These are phyloP conservation scores for Backusella liffmaniae DNA, from an alignment of 192 early-diverging fungal species.

Conservation along the genomic window DNA sequence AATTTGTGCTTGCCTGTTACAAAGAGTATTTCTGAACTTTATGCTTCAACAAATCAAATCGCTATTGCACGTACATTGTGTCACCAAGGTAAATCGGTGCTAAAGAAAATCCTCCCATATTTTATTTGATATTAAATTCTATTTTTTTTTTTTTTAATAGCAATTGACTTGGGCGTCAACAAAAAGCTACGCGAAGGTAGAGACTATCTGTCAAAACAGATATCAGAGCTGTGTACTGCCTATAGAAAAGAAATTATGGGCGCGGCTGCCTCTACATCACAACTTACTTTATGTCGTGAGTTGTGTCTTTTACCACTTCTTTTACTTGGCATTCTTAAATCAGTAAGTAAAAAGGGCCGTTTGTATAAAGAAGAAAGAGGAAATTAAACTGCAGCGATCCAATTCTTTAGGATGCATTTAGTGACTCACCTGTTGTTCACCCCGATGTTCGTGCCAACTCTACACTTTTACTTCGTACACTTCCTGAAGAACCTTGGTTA, in stretches of 20 bases:
- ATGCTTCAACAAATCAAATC: constrained; percentile 52
- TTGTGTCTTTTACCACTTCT: constrained; percentile 74
- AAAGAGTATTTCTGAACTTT: constrained; percentile 52
- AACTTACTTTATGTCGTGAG: constrained; percentile 71
- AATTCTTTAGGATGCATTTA: constrained; percentile 13
- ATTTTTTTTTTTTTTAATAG: constrained; percentile 36
- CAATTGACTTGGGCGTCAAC: constrained; percentile 70
- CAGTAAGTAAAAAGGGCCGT: constrained; percentile 39
- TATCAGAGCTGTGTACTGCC: constrained; percentile 66
- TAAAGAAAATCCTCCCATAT: too few species aligned
- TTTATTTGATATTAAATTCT: neutral
- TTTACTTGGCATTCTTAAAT: constrained; percentile 69
- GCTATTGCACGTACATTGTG: constrained; percentile 53
- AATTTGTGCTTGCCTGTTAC: constrained; percentile 64
- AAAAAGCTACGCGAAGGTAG: constrained; percentile 81
- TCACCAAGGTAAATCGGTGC: constrained; percentile 21
- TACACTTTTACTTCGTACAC: constrained; percentile 62
- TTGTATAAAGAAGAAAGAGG: neutral
- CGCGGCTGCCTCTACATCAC: constrained; percentile 57
- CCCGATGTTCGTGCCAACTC: constrained; percentile 65
- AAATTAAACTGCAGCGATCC: neutral
- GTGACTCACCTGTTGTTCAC: constrained; percentile 38
- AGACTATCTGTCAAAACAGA: constrained; percentile 68
- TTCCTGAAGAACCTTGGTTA: constrained; percentile 61
- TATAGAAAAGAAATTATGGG: constrained; percentile 70